Percentiles rank a stretch among this genome's conserved stretches.
These are phyloP conservation scores for Claviceps sp. DNA, from an alignment of 2,329 filamentous ascomycete genomes.

Conservation along the genomic window DNA sequence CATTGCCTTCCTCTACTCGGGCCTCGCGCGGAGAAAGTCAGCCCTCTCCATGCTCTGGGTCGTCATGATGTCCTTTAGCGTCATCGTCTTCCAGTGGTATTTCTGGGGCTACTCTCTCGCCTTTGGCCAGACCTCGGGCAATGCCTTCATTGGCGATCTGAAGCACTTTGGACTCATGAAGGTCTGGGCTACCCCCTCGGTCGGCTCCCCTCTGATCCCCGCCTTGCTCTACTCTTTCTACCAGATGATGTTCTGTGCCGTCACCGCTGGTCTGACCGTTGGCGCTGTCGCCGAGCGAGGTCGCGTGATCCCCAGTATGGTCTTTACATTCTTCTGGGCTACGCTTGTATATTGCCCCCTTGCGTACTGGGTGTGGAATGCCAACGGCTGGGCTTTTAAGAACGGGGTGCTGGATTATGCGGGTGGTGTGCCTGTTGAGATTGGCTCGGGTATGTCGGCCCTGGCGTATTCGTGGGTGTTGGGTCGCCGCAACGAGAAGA, in stretches of 20 bases:
- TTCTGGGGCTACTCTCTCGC: conserved; percentile 98
- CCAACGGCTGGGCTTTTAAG: conserved; percentile 82
- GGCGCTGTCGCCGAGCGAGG: conserved; percentile 90
- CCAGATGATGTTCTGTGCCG: conserved; percentile 96
- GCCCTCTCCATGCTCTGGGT: conserved; percentile 96
- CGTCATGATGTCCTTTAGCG: conserved; percentile 82
- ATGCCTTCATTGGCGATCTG: conserved; percentile 84
- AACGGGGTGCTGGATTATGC: conserved; percentile 94
- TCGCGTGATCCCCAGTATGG: conserved; percentile 81
- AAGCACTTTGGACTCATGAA: conserved; percentile 80
- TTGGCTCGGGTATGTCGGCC: conserved; percentile 83
- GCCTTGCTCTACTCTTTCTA: conserved; percentile 91
- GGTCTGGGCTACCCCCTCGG: conserved; percentile 71
- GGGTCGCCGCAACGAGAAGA: conserved; percentile 91
- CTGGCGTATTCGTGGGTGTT: conserved; percentile 93
- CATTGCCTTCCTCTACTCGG: conserved; percentile 94
- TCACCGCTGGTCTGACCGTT: conserved; percentile 82
- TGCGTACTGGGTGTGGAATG: conserved; percentile 93
- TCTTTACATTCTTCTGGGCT: conserved; percentile 93
- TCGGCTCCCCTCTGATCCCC: conserved; percentile 76
- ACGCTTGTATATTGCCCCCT: conserved; percentile 96
- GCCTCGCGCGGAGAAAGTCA: conserved; percentile 93
- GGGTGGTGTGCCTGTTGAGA: conserved; percentile 93
- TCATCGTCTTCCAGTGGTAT: conserved; percentile 97
- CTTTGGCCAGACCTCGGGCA: conserved; percentile 69